Base-by-base conservation (phyloP, 176 grass and related monocot species). In the Hyparrhenia diplandra region DNA sequence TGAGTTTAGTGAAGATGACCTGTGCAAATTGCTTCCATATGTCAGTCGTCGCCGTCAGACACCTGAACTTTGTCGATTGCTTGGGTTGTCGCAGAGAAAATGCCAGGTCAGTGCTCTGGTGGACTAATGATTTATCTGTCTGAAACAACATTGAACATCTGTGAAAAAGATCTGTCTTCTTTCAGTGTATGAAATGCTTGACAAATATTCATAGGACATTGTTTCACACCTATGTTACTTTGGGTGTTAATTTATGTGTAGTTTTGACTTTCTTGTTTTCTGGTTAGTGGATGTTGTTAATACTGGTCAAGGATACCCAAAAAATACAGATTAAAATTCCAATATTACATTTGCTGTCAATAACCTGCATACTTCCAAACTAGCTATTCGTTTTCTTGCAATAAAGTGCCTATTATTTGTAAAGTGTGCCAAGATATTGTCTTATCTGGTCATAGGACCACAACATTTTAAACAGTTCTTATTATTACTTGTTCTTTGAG, bases 21-120 rank as follows among this genome's bases (percentile, higher is more conserved):
- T 94, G 37, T 97, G 91, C 89, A 97, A 97, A 89, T 69, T 97
- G 34, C 88, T 97, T 46, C 94, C 94, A 12, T 88, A 85, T 82
- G 91, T 97, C 37, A 92, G 91, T 81, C 85, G 94, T 37, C 91
- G 94, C 10, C 94, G 91, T 79, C 91, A 97, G 84, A 90, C 92
- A 60, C 87, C 90, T 16, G 94, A 97, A 47, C 87, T 97, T 73
- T 97, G 94, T 78, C 80, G 89, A 35, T 82, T 91, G 21, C 94
- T 97, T 85, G 91, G 94, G 13, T 79, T 97, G 41, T 90, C 94
- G 27, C 87, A 87, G n/a, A n/a, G 62, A 97, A 94, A 74, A 97
- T 97, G 94, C 91, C 85, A 90, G 94, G 94, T 97, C 49, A 63
- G 87, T 84, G 23, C 34, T 78, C 49, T 57, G 49, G 80, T 64